A percentile compares a stretch with the other conserved stretches of the same genome.
Evolutionary conservation across 2,329 filamentous ascomycete species (phyloP).

Genomic region (Calonectria hawksworthii): DNA sequence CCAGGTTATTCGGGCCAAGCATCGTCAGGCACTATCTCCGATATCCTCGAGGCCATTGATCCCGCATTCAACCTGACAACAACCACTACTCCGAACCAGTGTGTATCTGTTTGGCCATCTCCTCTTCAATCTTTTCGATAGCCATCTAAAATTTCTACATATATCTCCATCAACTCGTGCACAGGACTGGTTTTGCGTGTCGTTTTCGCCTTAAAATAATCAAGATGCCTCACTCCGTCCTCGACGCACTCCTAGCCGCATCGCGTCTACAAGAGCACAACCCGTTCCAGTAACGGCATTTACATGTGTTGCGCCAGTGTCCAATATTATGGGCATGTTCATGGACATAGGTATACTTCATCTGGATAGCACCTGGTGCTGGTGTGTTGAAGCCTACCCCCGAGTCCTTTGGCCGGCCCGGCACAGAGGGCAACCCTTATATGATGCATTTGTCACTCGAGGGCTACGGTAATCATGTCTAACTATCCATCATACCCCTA

Average conservation of each 20-base stretch:
- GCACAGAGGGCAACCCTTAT: background rate
- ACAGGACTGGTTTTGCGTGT: background rate
- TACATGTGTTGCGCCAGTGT: background rate
- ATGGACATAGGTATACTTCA: background rate
- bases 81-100: background rate
- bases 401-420: no score
- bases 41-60: background rate
- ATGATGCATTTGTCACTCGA: no score
- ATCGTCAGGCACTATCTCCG: no score
- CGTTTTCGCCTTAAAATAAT: background rate
- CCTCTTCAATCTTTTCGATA: background rate
- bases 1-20: background rate
- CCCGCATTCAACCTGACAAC: background rate
- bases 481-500: no score
- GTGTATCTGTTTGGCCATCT: background rate
- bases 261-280: no score
- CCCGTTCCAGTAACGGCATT: no score
- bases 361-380: background rate
- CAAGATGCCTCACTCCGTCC: background rate
- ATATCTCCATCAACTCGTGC: no score
- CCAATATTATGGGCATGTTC: background rate
- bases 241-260: no score
- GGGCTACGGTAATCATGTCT: background rate
- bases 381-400: background rate
- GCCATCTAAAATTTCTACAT: background rate